phyloP scores from a whole-genome alignment of 306 rosid species.

The Pyrus pyrifolia region DNA sequence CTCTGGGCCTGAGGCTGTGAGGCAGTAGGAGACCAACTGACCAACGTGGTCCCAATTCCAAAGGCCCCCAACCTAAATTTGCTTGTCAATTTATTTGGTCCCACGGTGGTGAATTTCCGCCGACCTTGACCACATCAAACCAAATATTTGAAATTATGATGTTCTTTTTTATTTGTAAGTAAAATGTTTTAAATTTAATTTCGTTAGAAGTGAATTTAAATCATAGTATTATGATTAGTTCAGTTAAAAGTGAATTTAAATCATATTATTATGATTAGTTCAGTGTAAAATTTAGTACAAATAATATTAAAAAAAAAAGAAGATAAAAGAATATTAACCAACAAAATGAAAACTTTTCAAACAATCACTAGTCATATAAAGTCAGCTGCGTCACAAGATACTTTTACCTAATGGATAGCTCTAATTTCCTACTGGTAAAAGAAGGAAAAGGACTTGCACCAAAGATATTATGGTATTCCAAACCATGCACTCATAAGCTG shows the following conservation, averaged over 20 bases:
- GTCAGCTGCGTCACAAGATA: too few relatives aligned
- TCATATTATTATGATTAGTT: accelerated
- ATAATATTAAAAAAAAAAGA: too few relatives aligned
- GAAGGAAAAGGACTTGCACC: too few relatives aligned
- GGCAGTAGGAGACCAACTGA: conserved; percentile 10
- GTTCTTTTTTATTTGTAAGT: accelerated
- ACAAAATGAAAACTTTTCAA: background rate
- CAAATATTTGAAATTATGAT: background rate
- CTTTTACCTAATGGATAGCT: too few relatives aligned
- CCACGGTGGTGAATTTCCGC: background rate
- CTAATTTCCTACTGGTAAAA: too few relatives aligned
- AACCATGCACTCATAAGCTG: too few relatives aligned
- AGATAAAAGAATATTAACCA: background rate
- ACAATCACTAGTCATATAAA: too few relatives aligned
- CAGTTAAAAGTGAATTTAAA: too few relatives aligned
- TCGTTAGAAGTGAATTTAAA: accelerated
- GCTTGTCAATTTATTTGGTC: background rate
- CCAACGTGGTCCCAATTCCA: background rate
- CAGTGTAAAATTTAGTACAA: accelerated
- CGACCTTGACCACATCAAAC: background rate
- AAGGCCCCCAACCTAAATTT: background rate
- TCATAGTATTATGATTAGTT: accelerated
- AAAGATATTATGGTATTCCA: too few relatives aligned
- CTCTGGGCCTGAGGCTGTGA: background rate
- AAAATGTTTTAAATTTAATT: accelerated